Conservation (phyloP, 2,329 filamentous ascomycete genomes). For the Zymoseptoria tritici region DNA sequence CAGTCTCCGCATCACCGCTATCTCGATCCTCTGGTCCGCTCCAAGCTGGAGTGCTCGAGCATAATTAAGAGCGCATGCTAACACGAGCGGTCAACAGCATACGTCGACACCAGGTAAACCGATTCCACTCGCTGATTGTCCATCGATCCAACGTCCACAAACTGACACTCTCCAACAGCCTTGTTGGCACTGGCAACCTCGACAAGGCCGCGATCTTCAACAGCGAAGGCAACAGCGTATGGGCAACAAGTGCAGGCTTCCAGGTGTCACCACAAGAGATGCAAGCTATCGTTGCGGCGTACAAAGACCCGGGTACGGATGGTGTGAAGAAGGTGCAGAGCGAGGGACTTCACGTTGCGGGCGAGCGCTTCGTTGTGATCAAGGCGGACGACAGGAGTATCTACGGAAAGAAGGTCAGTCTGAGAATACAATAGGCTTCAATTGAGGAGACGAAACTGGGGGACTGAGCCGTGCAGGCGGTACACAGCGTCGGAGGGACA, state of each 20-base stretch:
- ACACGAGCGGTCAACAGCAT: constrained; percentile 38
- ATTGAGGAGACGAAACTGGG: no score
- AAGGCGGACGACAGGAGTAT: constrained; percentile 69
- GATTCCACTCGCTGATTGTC: constrained; percentile 3
- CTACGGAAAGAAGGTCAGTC: constrained; percentile 75
- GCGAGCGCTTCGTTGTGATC: constrained; percentile 70
- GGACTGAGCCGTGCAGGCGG: no score
- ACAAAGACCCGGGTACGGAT: constrained; percentile 46
- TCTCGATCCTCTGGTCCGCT: not conserved
- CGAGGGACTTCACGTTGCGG: constrained; percentile 67
- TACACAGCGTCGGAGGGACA: no score
- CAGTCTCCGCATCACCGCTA: constrained; percentile 20
- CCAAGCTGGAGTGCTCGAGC: constrained; percentile 3
- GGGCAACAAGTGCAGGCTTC: constrained; percentile 67
- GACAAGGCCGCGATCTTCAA: constrained; percentile 83
- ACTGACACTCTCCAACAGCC: constrained; percentile 44
- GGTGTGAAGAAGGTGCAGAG: constrained; percentile 59
- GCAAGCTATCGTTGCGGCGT: constrained; percentile 44
- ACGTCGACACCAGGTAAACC: constrained; percentile 54
- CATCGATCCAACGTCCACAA: constrained; percentile 10
- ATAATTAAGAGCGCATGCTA: constrained; percentile 5
- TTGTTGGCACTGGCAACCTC: constrained; percentile 70
- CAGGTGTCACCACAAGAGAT: constrained; percentile 58
- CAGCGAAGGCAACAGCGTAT: constrained; percentile 68
- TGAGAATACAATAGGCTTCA: no score